Evolutionary conservation across 2,329 filamentous ascomycete species (phyloP).

Genomic region (Chaetomium sp.): DNA sequence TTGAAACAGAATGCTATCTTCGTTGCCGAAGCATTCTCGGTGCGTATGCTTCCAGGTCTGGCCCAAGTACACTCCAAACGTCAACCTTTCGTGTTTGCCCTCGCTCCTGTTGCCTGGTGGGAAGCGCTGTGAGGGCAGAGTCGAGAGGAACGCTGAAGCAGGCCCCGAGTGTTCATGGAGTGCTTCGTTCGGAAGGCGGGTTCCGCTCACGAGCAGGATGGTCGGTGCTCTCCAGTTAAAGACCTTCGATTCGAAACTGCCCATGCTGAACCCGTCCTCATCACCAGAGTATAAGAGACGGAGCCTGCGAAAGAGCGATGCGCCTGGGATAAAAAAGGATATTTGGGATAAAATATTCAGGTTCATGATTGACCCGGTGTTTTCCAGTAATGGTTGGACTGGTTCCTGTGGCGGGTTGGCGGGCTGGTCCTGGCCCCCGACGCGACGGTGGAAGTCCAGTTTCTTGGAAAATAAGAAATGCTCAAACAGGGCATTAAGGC

Average conservation of each 20-base stretch:
- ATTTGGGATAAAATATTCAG: conserved; percentile 67
- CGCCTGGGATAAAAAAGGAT: conserved; percentile 70
- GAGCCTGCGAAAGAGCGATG: conserved; percentile 65
- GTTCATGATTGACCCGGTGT: conserved; percentile 63
- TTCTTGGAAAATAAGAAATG: conserved; percentile 76
- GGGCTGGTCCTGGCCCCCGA: conserved; percentile 36
- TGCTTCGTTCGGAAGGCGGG: conserved; percentile 55
- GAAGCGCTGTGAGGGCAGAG: conserved; percentile 64
- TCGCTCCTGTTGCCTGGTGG: conserved; percentile 45
- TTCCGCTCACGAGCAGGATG: conserved; percentile 69
- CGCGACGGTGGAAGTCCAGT: conserved; percentile 63
- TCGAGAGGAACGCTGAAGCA: conserved; percentile 60
- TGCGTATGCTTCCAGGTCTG: conserved; percentile 71
- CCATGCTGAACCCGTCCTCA: conserved; percentile 74
- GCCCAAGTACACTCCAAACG: conserved; percentile 68
- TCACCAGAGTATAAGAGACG: conserved; percentile 70
- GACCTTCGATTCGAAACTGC: conserved; percentile 72
- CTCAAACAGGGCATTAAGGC: conserved; percentile 70
- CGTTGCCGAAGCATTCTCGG: conserved; percentile 67
- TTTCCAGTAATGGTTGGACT: conserved; percentile 54
- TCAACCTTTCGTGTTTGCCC: conserved; percentile 53
- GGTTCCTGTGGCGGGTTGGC: conserved; percentile 32
- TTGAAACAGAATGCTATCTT: conserved; percentile 68
- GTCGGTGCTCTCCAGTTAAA: conserved; percentile 79
- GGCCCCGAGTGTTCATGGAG: conserved; percentile 47